Evolutionary conservation across 2,329 filamentous ascomycete species (phyloP), one percentile per base, ranked within the genome.

Genomic region (Ascochyta fabae): DNA sequence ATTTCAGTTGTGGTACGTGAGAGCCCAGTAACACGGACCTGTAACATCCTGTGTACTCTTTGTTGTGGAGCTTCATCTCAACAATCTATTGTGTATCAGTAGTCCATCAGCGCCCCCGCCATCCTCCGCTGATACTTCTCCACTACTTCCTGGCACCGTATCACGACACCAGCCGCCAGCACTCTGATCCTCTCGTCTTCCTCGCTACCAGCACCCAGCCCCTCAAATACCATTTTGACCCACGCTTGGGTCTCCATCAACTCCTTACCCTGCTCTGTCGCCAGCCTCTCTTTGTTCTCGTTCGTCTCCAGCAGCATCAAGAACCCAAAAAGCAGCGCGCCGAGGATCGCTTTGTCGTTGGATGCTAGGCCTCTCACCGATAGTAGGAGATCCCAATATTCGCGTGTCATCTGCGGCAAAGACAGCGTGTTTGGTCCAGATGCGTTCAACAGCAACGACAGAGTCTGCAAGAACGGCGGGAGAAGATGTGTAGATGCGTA

Each of bases 171-270:
- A 0, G 91, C 91, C 4, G 90, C 88, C 67, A 95, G 70, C 78
- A 87, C 90, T 78, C 92, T 89, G 29, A 94, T 86, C 59, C 89
- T 87, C 56, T 90, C 90, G 72, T 95, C 91, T 71, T 96, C 89
- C 40, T 82, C 80, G 73, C 56, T 58, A 2, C 53, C 53, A 80
- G 80, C 56, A 53, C 61, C 58, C 46, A 76, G 50, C 33, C 69
- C 66, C 48, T 89, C 85, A 75, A 97, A 96, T 1, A 97, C 84
- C 50, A 81, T 81, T 39, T 86, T 83, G 1, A 91, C 89, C 95
- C 95, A 99, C 68, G 92, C 90, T 66, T 91, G 86, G 56, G 91
- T 90, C 81, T 98, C 94, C 47, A 96, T 82, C 22, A 98, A 79
- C 73, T 94, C 87, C 52, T 86, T 85, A 0, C 90, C 88, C 65